Evolutionary conservation across 1,139 yeast genomes (phyloP), one percentile per base, ranked within the genome.

Genomic region (Tardiomyces digboiensis): DNA sequence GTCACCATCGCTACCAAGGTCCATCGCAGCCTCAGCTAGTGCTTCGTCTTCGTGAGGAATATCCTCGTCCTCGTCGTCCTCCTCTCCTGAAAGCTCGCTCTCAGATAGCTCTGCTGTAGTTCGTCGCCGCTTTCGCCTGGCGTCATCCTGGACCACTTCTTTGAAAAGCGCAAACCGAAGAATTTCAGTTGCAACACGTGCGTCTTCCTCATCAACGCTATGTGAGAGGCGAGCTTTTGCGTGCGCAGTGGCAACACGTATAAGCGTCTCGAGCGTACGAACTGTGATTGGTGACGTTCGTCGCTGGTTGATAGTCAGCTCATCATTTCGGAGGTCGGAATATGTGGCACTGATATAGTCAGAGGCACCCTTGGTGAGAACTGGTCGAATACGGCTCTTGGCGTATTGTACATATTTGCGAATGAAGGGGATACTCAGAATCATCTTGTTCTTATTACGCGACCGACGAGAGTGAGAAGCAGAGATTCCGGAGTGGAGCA

Each of bases 201-300:
- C 95, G 65, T 91, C 99, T 51, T 73, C 74, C 23, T 76, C 76
- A 37, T 82, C 87, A 19, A 91, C 82, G 2, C 77, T 72, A 54
- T 76, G 76, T 20, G 95, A 83, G 44, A 91, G 71, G 56, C 98
- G 74, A 13, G 91, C 87, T 61, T 91, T 91, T 19, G 99, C 98
- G 64, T 91, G 99, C 0, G 98, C 98, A 1, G 97, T 86, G 1
- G 97, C 75, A 49, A 91, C 71, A 71, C 99, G 95, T 62, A 91
- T 91, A 55, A 91, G 72, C 0, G 99, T 91, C 67, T 91, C 99
- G 55, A 91, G 72, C 2, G 98, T 93, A 79, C 99, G 86, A 19
- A 98, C 96, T 2, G 99, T 91, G 53, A 93, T 87, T 36, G 99
- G 98, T 1, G 95, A 84, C 2, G 97, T 88, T 54, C 85, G 80